A percentile compares a stretch with the other conserved stretches of the same genome.
These are phyloP conservation scores for Microthyrium microscopicum DNA, from an alignment of 2,329 filamentous ascomycete genomes.

Conservation along the genomic window DNA sequence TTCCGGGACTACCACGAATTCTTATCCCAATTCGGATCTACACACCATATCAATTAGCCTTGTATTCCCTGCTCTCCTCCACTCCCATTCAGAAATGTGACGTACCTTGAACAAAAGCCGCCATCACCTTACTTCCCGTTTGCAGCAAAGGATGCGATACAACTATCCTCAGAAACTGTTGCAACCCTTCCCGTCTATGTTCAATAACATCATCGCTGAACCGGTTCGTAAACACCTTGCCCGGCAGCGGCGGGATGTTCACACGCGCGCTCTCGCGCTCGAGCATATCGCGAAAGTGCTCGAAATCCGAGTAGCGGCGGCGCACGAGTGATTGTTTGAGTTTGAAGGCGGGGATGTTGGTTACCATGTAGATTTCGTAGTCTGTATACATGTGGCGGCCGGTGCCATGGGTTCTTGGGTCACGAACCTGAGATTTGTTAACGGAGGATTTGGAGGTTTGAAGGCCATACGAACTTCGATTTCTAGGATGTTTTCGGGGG, in stretches of 20 bases:
- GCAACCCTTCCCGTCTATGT: slow-evolving; percentile 74
- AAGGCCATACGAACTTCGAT: slow-evolving; percentile 54
- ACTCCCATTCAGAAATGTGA: slow-evolving; percentile 8
- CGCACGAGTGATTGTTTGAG: slow-evolving; percentile 70
- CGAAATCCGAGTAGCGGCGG: slow-evolving; percentile 92
- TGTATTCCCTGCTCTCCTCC: neutral
- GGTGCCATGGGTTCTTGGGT: slow-evolving; percentile 85
- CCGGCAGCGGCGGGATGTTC: slow-evolving; percentile 86
- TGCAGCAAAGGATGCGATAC: slow-evolving; percentile 91
- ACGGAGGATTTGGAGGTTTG: neutral
- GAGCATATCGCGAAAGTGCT: slow-evolving; percentile 95
- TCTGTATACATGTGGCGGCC: slow-evolving; percentile 96
- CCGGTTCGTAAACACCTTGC: slow-evolving; percentile 94
- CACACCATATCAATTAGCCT: slow-evolving; percentile 1
- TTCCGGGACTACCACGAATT: slow-evolving; percentile 90
- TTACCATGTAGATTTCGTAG: slow-evolving; percentile 94
- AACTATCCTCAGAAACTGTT: slow-evolving; percentile 94
- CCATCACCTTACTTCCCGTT: slow-evolving; percentile 92
- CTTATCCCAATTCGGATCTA: slow-evolving; percentile 78
- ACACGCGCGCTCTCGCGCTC: slow-evolving; percentile 90
- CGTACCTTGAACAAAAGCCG: slow-evolving; percentile 88
- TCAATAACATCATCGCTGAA: slow-evolving; percentile 99
- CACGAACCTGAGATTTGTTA: slow-evolving; percentile 51
- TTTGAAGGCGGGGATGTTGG: slow-evolving; percentile 98
- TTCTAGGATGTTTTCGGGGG: slow-evolving; percentile 96